Conservation (phyloP, 2,329 filamentous ascomycete species). For the Cytospora paraplurivora region DNA sequence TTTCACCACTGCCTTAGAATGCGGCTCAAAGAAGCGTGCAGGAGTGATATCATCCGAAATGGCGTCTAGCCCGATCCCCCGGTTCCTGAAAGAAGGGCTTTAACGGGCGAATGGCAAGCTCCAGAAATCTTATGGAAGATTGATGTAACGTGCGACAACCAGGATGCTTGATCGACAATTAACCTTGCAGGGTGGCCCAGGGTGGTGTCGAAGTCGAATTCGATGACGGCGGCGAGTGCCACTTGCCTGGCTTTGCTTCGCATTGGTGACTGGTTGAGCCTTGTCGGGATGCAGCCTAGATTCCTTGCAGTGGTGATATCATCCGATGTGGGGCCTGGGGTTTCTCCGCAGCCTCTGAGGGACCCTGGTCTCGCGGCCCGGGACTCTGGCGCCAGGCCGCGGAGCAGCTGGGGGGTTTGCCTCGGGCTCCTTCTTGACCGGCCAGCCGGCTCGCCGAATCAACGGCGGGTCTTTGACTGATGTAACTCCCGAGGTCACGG, state of each 20-base stretch:
- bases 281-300: background rate
- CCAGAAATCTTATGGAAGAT: background rate
- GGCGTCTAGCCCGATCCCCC: background rate
- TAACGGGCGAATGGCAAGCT: background rate
- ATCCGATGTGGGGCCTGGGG: constrained; percentile 6
- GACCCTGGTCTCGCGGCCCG: constrained; percentile 1
- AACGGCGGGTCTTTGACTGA: background rate
- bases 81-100: background rate
- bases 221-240: constrained; percentile 1
- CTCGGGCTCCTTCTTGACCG: background rate
- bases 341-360: background rate
- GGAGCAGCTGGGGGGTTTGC: background rate
- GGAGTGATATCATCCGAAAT: constrained; percentile 17
- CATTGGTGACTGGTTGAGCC: background rate
- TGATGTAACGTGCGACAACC: constrained; percentile 20
- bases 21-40: background rate
- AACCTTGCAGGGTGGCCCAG: background rate
- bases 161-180: background rate
- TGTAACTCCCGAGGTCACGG: background rate
- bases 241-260: background rate
- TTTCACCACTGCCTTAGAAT: background rate
- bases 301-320: constrained; percentile 12
- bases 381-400: background rate
- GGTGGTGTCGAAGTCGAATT: background rate
- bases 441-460: background rate